These are phyloP conservation scores for Coffea eugenioides DNA, from an alignment of 257 asterid genomes.

Conservation along the genomic window DNA sequence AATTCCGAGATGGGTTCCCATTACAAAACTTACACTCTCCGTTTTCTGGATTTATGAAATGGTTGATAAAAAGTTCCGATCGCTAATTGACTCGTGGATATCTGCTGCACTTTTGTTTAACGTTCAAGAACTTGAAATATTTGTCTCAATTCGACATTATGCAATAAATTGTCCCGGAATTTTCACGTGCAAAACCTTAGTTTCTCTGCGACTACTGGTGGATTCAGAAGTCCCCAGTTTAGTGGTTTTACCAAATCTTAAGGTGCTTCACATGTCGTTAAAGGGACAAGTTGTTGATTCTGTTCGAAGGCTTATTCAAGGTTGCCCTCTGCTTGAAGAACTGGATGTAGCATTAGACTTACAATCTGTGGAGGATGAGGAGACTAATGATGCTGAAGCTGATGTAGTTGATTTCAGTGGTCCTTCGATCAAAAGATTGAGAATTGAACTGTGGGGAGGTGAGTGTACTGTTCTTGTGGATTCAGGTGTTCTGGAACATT, in stretches of 20 bases:
- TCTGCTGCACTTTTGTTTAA: slow-evolving; percentile 1
- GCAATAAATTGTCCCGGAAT: not conserved
- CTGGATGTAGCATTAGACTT: not conserved
- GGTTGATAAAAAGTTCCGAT: not conserved
- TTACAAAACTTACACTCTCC: not conserved
- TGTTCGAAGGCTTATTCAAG: slow-evolving; percentile 2
- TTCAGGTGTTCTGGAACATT: not conserved
- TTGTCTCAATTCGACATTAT: not conserved
- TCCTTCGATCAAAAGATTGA: not conserved
- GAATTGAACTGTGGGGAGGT: not conserved
- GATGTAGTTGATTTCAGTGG: not conserved
- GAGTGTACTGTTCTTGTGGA: not conserved
- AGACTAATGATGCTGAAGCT: no score
- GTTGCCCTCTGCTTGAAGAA: slow-evolving; percentile 11
- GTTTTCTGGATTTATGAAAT: not conserved
- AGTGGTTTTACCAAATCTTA: not conserved
- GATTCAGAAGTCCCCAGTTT: not conserved
- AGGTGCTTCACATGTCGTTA: not conserved
- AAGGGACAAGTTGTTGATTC: not conserved
- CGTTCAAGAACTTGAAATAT: not conserved
- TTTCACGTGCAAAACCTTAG: not conserved
- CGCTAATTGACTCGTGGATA: not conserved
- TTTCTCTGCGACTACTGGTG: not conserved
- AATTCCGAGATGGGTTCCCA: not conserved
- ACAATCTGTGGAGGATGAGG: not conserved